Conservation (phyloP, 768 basidiomycete genomes). For the Mrakia frigida region DNA sequence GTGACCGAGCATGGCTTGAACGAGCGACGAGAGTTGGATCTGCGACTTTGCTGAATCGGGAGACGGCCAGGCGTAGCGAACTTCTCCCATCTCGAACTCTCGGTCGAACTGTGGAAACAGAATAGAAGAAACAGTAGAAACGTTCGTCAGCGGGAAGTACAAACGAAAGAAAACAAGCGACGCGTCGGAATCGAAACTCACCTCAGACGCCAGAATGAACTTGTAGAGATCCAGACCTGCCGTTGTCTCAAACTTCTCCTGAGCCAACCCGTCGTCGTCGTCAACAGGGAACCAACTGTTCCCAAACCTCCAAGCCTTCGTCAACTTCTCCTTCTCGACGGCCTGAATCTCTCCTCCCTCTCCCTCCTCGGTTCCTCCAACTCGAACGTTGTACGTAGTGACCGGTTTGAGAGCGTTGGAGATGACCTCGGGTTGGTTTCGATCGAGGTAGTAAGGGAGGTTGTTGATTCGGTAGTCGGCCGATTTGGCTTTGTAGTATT, state of each 20-base stretch:
- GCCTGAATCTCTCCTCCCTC: constrained; percentile 44
- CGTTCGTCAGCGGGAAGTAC: background rate
- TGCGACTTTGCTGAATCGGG: constrained; percentile 62
- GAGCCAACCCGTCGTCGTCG: constrained; percentile 58
- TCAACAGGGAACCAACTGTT: constrained; percentile 65
- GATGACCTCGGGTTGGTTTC: constrained; percentile 17
- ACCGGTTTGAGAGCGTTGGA: constrained; percentile 12
- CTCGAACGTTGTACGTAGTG: constrained; percentile 8
- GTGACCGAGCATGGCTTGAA: constrained; percentile 65
- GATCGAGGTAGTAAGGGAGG: constrained; percentile 10
- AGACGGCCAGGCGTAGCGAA: constrained; percentile 79
- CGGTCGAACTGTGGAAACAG: constrained; percentile 61
- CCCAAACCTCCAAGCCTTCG: constrained; percentile 45
- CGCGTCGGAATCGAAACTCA: constrained; percentile 41
- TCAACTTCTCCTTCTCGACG: constrained; percentile 44
- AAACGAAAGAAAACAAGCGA: constrained; percentile 13
- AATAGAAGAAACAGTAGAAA: background rate
- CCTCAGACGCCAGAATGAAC: constrained; percentile 68
- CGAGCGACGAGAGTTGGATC: constrained; percentile 78
- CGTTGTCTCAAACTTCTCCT: constrained; percentile 63
- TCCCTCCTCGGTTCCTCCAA: background rate
- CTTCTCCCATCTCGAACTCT: constrained; percentile 74
- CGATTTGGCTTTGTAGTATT: background rate
- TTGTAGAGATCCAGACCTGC: constrained; percentile 84
- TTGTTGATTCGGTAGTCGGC: background rate